These are phyloP conservation scores for Amanita pseudoporphyria DNA, from an alignment of 768 basidiomycete species.

Conservation along the genomic window DNA sequence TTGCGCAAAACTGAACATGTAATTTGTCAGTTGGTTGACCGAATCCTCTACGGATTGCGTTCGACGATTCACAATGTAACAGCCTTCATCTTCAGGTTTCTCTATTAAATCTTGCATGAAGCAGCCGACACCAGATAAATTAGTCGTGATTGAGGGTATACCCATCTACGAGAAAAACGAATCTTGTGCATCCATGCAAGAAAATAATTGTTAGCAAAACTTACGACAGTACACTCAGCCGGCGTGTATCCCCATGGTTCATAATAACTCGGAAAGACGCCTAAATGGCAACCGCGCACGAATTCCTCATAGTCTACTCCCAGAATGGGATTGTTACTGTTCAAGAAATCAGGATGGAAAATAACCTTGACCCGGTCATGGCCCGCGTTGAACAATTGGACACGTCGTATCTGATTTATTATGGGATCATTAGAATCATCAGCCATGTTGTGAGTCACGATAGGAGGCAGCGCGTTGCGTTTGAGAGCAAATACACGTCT, in stretches of 20 bases:
- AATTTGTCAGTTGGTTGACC: conserved; percentile 69
- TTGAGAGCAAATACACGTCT: conserved; percentile 95
- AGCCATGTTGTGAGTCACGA: conserved; percentile 98
- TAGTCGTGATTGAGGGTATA: conserved; percentile 94
- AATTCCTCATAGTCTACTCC: conserved; percentile 99
- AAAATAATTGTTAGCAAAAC: conserved; percentile 17
- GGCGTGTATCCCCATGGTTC: conserved; percentile 97
- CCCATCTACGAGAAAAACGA: conserved; percentile 62
- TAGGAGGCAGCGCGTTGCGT: conserved; percentile 87
- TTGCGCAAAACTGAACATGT: conserved; percentile 65
- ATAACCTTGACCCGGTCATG: conserved; percentile 92
- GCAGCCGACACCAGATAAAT: conserved; percentile 95
- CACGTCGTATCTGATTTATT: conserved; percentile 87
- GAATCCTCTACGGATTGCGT: conserved; percentile 87
- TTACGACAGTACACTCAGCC: conserved; percentile 95
- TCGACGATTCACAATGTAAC: conserved; percentile 93
- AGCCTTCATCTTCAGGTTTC: conserved; percentile 87
- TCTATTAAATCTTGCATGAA: conserved; percentile 99
- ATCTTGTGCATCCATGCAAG: neutral
- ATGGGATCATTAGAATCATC: conserved; percentile 92
- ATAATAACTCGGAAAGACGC: conserved; percentile 97
- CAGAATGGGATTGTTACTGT: conserved; percentile 94
- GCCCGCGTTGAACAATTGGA: conserved; percentile 86
- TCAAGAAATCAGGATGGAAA: conserved; percentile 98
- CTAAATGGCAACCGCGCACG: conserved; percentile 94